These are phyloP conservation scores for Pseudoturritis turrita DNA, from an alignment of 345 rosid species.

Conservation along the genomic window DNA sequence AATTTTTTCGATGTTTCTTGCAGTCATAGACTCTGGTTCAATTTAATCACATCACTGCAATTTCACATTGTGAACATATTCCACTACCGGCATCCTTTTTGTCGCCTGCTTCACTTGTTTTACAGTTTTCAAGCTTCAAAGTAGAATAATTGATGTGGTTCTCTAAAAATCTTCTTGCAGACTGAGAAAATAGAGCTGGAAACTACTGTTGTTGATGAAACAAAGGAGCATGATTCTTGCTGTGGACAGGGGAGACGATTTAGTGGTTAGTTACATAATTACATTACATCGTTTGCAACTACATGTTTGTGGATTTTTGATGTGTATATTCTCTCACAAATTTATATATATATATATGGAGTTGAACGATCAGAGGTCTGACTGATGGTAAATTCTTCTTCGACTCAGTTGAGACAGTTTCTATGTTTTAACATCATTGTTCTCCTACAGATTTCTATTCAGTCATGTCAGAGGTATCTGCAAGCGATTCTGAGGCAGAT, in stretches of 20 bases:
- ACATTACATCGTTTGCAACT: constrained; percentile 12
- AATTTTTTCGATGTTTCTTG: background rate
- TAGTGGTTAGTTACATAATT: constrained; percentile 75
- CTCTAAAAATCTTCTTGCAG: constrained; percentile 41
- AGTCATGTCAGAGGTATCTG: constrained; percentile 94
- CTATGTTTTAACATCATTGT: constrained; percentile 6
- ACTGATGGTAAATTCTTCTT: background rate
- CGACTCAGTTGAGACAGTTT: constrained; percentile 5
- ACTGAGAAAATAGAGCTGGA: constrained; percentile 96
- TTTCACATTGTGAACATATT: constrained; percentile 4
- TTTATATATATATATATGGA: background rate
- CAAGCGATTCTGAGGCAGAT: constrained; percentile 81
- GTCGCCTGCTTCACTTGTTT: background rate
- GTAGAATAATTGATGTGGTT: background rate
- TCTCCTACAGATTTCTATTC: constrained; percentile 88
- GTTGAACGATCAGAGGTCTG: background rate
- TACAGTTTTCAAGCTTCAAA: background rate
- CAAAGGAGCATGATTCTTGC: constrained; percentile 85
- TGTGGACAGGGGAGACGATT: constrained; percentile 87
- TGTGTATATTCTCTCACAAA: background rate
- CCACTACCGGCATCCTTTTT: background rate
- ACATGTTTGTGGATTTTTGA: background rate
- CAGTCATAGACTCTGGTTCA: background rate
- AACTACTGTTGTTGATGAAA: constrained; percentile 96
- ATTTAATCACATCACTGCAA: background rate